These are phyloP conservation scores for Pezicula radicicola DNA, from an alignment of 2,329 filamentous ascomycete genomes.

Conservation along the genomic window DNA sequence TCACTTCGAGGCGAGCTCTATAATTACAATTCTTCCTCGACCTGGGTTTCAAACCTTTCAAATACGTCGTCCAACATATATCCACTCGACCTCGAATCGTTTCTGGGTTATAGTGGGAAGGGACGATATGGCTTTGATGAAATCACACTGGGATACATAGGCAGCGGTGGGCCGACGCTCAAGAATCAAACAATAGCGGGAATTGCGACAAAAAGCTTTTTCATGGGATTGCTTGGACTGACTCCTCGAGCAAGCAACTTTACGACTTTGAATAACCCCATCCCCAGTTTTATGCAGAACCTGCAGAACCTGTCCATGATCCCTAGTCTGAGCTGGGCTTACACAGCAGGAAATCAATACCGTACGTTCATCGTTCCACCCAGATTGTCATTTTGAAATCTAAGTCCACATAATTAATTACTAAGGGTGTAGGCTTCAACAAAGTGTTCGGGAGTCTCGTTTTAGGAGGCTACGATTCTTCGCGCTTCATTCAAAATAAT, in stretches of 20 bases:
- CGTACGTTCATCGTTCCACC: constrained; percentile 29
- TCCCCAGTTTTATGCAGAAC: constrained; percentile 29
- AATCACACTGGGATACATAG: not conserved
- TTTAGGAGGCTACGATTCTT: constrained; percentile 34
- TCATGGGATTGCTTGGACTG: constrained; percentile 32
- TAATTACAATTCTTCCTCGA: too few species aligned
- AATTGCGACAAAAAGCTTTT: constrained; percentile 20
- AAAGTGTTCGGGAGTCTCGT: constrained; percentile 35
- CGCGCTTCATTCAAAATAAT: constrained; percentile 31
- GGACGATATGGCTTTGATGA: constrained; percentile 2
- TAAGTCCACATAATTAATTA: too few species aligned
- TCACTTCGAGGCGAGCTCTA: too few species aligned
- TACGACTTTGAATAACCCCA: constrained; percentile 27
- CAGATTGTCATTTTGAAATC: too few species aligned
- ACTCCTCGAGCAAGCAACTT: constrained; percentile 30
- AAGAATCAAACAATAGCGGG: constrained; percentile 3
- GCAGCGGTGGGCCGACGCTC: constrained; percentile 13
- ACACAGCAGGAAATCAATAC: constrained; percentile 35
- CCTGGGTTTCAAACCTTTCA: too few species aligned
- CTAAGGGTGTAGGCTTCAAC: too few species aligned
- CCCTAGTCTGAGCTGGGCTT: constrained; percentile 35
- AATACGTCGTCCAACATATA: too few species aligned
- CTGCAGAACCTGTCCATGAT: constrained; percentile 30
- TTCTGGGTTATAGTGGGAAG: not conserved
- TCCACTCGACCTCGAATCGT: too few species aligned